Evolutionary conservation across 805 yeast species (phyloP), one percentile per base, ranked within the genome.

Genomic region (Blastobotrys mokoenaii): DNA sequence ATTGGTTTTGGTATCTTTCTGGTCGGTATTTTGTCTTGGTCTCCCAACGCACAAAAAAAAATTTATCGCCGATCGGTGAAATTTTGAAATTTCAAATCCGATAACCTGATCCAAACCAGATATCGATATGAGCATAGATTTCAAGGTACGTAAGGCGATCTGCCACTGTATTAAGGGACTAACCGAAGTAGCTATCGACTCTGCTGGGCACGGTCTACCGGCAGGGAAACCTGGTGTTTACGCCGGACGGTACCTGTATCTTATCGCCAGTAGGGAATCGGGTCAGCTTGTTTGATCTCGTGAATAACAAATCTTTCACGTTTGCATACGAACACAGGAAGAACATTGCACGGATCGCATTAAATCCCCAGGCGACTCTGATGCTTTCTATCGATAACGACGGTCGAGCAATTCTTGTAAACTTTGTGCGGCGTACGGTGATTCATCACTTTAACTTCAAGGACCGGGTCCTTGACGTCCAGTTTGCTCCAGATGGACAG

Each of bases 181-280:
- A 31, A n/a, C 17, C 16, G 27, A 5, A 8, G 46, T 69, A 82
- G 73, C 83, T 93, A 56, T 80, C 94, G 30, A 93, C 90, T 66
- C 71, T 93, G 29, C 69, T 93, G 55, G 98, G 98, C 25, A 89
- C 97, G 0, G 97, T 93, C 2, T 93, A 93, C 61, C 72, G 94
- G 41, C 85, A 83, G 60, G 98, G 97, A n/a, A 88, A 90, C 62
- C 67, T 93, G 22, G 71, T 82, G 3, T 93, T 82, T 67, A 81
- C 95, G 1, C 77, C 81, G 1, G 96, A 89, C 60, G 98, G 98
- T 2, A 78, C 83, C 9, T 75, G 77, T 46, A 70, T 93, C 30
- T 66, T 93, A 39, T 81, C 93, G 48, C 97, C 98, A 0, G 97
- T 93, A 2, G 98, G 98, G 11, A 93, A 90, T 63, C 68, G 97